Conservation (phyloP, 768 basidiomycete species). For the Kondoa malvinella region DNA sequence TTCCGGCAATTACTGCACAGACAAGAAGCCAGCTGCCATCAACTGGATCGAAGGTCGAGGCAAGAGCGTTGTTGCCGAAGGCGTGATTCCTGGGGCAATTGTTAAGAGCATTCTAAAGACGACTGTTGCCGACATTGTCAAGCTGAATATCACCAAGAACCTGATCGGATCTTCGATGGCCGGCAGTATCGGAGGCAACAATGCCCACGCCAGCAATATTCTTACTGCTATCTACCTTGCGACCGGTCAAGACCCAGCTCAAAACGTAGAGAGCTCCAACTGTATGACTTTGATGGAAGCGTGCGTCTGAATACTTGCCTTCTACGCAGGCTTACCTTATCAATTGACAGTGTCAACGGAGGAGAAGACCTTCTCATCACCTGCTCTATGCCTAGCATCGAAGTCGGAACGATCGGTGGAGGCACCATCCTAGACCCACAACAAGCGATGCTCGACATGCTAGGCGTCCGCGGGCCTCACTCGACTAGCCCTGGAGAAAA, state of each 20-base stretch:
- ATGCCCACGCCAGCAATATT: conserved; percentile 96
- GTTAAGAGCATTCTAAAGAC: conserved; percentile 90
- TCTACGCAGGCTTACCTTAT: conserved; percentile 9
- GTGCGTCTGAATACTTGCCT: conserved; percentile 40
- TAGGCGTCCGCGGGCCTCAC: conserved; percentile 81
- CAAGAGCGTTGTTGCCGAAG: conserved; percentile 94
- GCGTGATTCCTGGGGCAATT: conserved; percentile 69
- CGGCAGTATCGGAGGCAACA: conserved; percentile 91
- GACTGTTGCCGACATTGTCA: conserved; percentile 70
- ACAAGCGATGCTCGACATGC: conserved; percentile 74
- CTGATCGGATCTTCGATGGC: conserved; percentile 95
- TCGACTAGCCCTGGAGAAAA: conserved; percentile 71
- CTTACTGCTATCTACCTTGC: conserved; percentile 88
- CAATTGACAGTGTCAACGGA: conserved; percentile 50
- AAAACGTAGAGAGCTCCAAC: conserved; percentile 95
- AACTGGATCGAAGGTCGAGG: conserved; percentile 99
- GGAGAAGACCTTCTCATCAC: conserved; percentile 84
- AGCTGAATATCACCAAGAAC: conserved; percentile 93
- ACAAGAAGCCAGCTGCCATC: conserved; percentile 98
- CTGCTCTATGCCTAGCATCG: conserved; percentile 94
- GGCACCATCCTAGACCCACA: conserved; percentile 71
- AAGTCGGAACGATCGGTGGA: conserved; percentile 94
- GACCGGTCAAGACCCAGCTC: conserved; percentile 95
- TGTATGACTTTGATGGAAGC: conserved; percentile 99
- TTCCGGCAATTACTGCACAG: conserved; percentile 96